These are phyloP conservation scores for Ochetophila trinervis DNA, from an alignment of 306 rosid species.

Conservation along the genomic window DNA sequence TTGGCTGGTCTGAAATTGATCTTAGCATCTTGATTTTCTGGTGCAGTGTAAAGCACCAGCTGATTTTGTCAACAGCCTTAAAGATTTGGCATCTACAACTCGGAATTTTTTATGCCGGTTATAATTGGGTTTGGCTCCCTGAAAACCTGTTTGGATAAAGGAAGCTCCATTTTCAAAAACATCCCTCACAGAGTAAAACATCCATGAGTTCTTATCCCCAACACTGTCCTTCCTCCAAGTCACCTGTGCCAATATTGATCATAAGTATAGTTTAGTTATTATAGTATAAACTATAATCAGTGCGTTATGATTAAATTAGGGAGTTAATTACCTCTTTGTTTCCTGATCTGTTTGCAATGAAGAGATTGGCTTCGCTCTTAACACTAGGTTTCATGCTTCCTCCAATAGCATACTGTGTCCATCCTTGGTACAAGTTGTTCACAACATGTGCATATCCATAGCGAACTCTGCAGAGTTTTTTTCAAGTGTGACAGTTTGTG, in stretches of 20 bases:
- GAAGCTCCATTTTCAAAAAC: conserved; percentile 39
- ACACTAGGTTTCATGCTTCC: conserved; percentile 49
- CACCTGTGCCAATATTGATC: conserved; percentile 6
- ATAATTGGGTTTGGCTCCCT: conserved; percentile 26
- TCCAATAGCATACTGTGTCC: conserved; percentile 45
- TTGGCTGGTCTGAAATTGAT: too few species aligned
- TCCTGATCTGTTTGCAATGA: conserved; percentile 33
- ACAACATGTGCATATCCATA: conserved; percentile 42
- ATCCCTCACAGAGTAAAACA: conserved; percentile 30
- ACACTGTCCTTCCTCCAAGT: conserved; percentile 28
- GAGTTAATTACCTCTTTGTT: conserved; percentile 30
- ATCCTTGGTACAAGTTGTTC: conserved; percentile 38
- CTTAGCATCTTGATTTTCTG: conserved; percentile 18
- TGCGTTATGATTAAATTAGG: background rate
- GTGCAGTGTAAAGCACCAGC: conserved; percentile 41
- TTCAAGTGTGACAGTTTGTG: too few species aligned
- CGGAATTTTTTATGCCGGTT: conserved; percentile 18
- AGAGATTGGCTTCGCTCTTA: conserved; percentile 45
- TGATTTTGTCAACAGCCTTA: conserved; percentile 29
- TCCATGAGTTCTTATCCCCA: conserved; percentile 22
- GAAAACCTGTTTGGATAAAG: conserved; percentile 10
- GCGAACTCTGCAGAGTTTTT: conserved; percentile 24
- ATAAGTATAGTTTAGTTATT: too few species aligned
- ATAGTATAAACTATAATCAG: background rate
- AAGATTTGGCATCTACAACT: conserved; percentile 29